A percentile compares a stretch with the other conserved stretches of the same genome.
Conservation (phyloP, 2,329 filamentous ascomycete genomes). For the Endoconidiophora laricicola region DNA sequence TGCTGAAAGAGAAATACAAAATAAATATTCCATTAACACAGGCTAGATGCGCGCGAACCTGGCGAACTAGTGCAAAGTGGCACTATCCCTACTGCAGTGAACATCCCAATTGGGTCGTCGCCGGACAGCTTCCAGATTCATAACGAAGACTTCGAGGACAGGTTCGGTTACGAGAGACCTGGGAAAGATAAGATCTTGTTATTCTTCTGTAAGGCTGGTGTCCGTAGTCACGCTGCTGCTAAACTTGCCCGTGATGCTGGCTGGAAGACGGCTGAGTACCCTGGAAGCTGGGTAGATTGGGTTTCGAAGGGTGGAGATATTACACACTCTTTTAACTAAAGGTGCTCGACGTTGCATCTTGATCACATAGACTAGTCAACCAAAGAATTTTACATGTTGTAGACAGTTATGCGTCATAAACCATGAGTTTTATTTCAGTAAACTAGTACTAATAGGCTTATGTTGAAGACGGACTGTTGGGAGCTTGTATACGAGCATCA, state of each 20-base stretch:
- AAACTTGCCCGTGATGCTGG: conserved; percentile 60
- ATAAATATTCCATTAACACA: neutral
- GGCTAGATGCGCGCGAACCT: conserved; percentile 56
- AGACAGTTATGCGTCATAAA: neutral
- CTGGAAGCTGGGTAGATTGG: conserved; percentile 75
- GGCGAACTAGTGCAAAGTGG: conserved; percentile 46
- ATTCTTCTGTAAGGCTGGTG: conserved; percentile 88
- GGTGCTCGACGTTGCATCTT: neutral
- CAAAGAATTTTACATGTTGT: neutral
- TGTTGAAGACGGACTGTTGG: neutral
- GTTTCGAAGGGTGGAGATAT: conserved; percentile 44
- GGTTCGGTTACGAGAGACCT: conserved; percentile 62
- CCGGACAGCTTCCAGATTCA: conserved; percentile 66
- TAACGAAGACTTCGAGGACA: conserved; percentile 64
- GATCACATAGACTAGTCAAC: neutral
- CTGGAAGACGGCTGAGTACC: conserved; percentile 59
- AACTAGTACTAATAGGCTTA: neutral
- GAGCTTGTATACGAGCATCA: neutral
- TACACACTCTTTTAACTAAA: conserved; percentile 14
- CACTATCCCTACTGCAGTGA: conserved; percentile 64
- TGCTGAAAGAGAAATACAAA: too few relatives aligned
- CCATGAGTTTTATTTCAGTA: neutral
- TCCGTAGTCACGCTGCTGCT: conserved; percentile 64
- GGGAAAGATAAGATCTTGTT: conserved; percentile 43
- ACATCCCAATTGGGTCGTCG: conserved; percentile 61